A percentile compares a stretch with the other conserved stretches of the same genome.
These are phyloP conservation scores for Neodidymelliopsis sp. DNA, from an alignment of 2,329 filamentous ascomycete genomes.

Conservation along the genomic window DNA sequence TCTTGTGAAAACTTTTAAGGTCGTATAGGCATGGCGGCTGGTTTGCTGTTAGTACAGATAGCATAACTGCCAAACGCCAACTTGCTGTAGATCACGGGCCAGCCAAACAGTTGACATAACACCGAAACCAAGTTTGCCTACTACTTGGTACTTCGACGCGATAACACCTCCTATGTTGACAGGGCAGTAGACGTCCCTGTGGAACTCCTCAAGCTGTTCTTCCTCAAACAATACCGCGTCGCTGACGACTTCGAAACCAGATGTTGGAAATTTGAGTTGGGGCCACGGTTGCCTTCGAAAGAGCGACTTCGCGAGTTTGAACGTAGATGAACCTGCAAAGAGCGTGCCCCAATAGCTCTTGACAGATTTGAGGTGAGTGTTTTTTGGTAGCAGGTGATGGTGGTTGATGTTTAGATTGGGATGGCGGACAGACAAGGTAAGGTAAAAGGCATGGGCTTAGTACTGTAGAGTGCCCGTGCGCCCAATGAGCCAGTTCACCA, in stretches of 20 bases:
- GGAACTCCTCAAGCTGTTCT: conserved; percentile 20
- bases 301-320: conserved; percentile 14
- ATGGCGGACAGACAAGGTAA: conserved; percentile 13
- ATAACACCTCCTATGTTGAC: conserved; percentile 25
- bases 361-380: conserved; percentile 13
- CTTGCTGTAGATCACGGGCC: conserved; percentile 21
- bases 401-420: conserved; percentile 14
- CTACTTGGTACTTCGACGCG: conserved; percentile 22
- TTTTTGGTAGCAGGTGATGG: conserved; percentile 17
- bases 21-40: conserved; percentile 15
- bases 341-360: conserved; percentile 10
- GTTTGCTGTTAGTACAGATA: not conserved
- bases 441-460: conserved; percentile 12
- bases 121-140: conserved; percentile 25
- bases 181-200: conserved; percentile 11
- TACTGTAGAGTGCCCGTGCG: conserved; percentile 9
- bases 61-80: conserved; percentile 1
- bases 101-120: conserved; percentile 24
- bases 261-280: conserved; percentile 18
- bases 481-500: not conserved
- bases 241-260: conserved; percentile 22
- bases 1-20: conserved; percentile 19
- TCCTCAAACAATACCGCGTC: conserved; percentile 13
- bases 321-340: conserved; percentile 14
- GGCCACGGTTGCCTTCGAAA: conserved; percentile 24